These are phyloP conservation scores for Sporothrix curviconia DNA, from an alignment of 2,329 filamentous ascomycete species.

Conservation along the genomic window DNA sequence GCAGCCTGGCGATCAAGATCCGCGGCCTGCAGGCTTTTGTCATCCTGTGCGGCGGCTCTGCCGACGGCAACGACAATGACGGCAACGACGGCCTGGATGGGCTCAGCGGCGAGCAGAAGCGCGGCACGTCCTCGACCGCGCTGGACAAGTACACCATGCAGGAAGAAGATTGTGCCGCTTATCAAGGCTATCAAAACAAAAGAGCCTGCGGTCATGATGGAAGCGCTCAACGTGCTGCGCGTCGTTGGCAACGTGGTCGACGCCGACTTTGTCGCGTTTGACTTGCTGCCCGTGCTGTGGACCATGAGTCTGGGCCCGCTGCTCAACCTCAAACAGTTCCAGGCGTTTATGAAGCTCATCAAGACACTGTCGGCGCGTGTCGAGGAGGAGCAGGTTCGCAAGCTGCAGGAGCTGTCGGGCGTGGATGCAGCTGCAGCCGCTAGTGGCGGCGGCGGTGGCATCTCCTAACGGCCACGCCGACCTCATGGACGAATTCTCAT, in stretches of 20 bases:
- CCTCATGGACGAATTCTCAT: slow-evolving; percentile 60
- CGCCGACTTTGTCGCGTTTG: slow-evolving; percentile 84
- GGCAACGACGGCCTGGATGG: slow-evolving; percentile 70
- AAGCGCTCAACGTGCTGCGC: slow-evolving; percentile 74
- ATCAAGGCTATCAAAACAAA: slow-evolving; percentile 94
- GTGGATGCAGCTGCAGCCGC: neutral
- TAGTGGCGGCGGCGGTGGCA: slow-evolving; percentile 52
- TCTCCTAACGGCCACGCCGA: slow-evolving; percentile 37
- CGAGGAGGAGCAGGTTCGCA: slow-evolving; percentile 81
- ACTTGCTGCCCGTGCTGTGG: slow-evolving; percentile 86
- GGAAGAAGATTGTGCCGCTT: slow-evolving; percentile 88
- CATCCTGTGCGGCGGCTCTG: slow-evolving; percentile 75
- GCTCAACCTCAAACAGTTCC: slow-evolving; percentile 80
- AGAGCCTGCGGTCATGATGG: slow-evolving; percentile 96
- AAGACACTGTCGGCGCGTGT: slow-evolving; percentile 71
- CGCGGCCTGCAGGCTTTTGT: slow-evolving; percentile 84
- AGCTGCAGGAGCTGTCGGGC: slow-evolving; percentile 67
- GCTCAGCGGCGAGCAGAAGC: slow-evolving; percentile 50
- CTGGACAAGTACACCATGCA: slow-evolving; percentile 98
- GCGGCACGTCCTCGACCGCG: slow-evolving; percentile 64
- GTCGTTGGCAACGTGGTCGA: slow-evolving; percentile 79
- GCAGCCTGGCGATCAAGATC: slow-evolving; percentile 89
- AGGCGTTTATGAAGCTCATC: slow-evolving; percentile 83
- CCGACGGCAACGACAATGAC: slow-evolving; percentile 43
- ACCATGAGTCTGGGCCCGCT: slow-evolving; percentile 84